These are phyloP conservation scores for Arthonia radiata DNA, from an alignment of 495 filamentous ascomycete genomes.

Conservation along the genomic window DNA sequence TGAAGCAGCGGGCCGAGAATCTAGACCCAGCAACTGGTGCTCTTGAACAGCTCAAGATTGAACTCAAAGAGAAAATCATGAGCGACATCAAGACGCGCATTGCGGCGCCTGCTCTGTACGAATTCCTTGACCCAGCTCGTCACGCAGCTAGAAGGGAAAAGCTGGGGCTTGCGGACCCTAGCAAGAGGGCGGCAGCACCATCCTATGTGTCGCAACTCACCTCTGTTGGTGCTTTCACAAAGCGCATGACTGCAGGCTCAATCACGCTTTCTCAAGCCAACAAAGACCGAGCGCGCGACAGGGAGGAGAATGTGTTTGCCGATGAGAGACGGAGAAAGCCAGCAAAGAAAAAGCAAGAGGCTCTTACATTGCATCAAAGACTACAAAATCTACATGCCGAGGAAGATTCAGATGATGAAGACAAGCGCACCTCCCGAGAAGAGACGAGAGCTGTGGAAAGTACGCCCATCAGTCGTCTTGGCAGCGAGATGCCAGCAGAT, in stretches of 20 bases:
- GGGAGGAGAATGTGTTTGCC: constrained; percentile 51
- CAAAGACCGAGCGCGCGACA: constrained; percentile 32
- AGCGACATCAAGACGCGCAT: constrained; percentile 68
- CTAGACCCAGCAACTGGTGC: constrained; percentile 73
- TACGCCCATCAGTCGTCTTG: constrained; percentile 52
- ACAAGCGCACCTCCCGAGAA: constrained; percentile 27
- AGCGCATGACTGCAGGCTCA: too few species aligned
- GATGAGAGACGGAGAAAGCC: constrained; percentile 39
- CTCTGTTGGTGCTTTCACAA: too few species aligned
- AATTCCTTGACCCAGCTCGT: constrained; percentile 60
- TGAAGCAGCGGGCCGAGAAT: constrained; percentile 52
- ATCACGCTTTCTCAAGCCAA: too few species aligned
- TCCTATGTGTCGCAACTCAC: too few species aligned
- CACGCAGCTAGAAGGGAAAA: constrained; percentile 50
- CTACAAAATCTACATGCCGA: constrained; percentile 28
- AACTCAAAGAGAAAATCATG: constrained; percentile 62
- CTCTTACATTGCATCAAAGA: constrained; percentile 31
- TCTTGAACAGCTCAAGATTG: constrained; percentile 46
- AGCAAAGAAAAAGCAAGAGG: constrained; percentile 23
- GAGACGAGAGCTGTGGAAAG: constrained; percentile 72
- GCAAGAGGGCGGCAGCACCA: too few species aligned
- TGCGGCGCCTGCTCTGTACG: constrained; percentile 53
- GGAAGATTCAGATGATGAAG: constrained; percentile 36
- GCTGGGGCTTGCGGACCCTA: constrained; percentile 49
- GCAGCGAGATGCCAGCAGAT: constrained; percentile 18